Percentiles rank a stretch among this genome's conserved stretches.
Evolutionary conservation across 2,329 filamentous ascomycete species (phyloP).

Genomic region (Macrophomina phaseolina): DNA sequence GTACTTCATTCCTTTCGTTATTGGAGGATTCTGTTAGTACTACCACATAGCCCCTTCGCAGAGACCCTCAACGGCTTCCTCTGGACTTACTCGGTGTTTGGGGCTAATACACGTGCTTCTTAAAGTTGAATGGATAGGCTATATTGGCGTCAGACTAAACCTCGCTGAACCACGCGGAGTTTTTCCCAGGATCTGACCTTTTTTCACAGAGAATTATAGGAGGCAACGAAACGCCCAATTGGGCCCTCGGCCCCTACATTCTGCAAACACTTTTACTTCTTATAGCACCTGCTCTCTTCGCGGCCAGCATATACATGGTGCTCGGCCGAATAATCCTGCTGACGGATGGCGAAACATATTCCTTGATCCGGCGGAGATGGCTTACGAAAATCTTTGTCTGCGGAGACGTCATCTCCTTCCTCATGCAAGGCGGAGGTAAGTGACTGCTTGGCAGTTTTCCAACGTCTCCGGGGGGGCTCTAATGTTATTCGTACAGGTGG

Average conservation of each 20-base stretch:
- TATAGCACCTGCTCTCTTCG: conserved; percentile 53
- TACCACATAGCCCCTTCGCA: background rate
- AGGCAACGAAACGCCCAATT: background rate
- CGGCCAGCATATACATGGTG: conserved; percentile 54
- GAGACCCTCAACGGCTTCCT: background rate
- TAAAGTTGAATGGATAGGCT: conserved; percentile 58
- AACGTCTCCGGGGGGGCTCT: background rate
- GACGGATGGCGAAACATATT: conserved; percentile 40
- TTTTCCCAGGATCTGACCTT: no score
- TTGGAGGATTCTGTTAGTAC: conserved; percentile 56
- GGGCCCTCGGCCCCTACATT: conserved; percentile 48
- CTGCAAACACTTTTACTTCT: conserved; percentile 53
- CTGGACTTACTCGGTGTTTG: no score
- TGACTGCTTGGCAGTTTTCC: no score
- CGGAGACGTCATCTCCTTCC: conserved; percentile 50
- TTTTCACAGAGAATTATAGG: no score
- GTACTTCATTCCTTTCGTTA: conserved; percentile 58
- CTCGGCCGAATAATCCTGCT: conserved; percentile 48
- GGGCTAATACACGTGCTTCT: background rate
- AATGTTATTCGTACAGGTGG: background rate
- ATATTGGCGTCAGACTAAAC: conserved; percentile 48
- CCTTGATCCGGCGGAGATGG: conserved; percentile 42
- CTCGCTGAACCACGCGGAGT: conserved; percentile 36
- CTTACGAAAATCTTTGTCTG: conserved; percentile 51
- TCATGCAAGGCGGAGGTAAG: conserved; percentile 41